Evolutionary conservation across 352 stramenopile species (phyloP), one percentile per base, ranked within the genome.

Genomic region (Aphanomyces euteiches): DNA sequence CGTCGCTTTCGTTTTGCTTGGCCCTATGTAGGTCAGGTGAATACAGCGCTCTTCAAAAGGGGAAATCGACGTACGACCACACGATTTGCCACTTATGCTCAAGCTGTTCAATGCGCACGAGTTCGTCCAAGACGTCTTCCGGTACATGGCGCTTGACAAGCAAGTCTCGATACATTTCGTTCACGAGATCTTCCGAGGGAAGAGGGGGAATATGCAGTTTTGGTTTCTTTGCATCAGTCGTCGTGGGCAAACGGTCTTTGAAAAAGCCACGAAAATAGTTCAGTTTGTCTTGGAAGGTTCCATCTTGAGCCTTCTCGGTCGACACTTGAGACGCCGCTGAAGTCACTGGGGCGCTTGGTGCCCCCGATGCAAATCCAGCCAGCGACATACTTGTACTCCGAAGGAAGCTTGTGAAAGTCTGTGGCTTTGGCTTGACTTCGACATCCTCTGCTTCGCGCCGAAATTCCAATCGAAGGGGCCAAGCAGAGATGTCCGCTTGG

Each of bases 61-160:
- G 21, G 2, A 8, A 3, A 3, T 53, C 15, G 21, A 71, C 65
- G 45, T 71, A 71, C 65, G 90, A 91, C 84, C 84, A 94, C 3
- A 91, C 86, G 0, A 92, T 82, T 64, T 92, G 82, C 86, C 86
- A 94, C 65, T 94, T 94, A n/a, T 85, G 92, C 50, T 94, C 86
- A 3, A 90, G 69, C 53, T 84, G 77, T 65, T 94, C 86, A 34
- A 94, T 94, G 2, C 86, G 86, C 63, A 92, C 80, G 12, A 94
- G 75, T 47, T 94, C 86, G 56, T 94, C 86, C 79, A 92, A 86
- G 0, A 94, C 86, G 58, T 94, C 86, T 43, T 94, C 86, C 0
- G 86, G 86, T 17, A 94, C 86, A 45, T 83, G 82, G 38, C 86
- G 86, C 71, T 92, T 94, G 12, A 85, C 38, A 41, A 94, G 80